These are phyloP conservation scores for Phymatotrichopsis omnivora DNA, from an alignment of 2,329 filamentous ascomycete species.

Conservation along the genomic window DNA sequence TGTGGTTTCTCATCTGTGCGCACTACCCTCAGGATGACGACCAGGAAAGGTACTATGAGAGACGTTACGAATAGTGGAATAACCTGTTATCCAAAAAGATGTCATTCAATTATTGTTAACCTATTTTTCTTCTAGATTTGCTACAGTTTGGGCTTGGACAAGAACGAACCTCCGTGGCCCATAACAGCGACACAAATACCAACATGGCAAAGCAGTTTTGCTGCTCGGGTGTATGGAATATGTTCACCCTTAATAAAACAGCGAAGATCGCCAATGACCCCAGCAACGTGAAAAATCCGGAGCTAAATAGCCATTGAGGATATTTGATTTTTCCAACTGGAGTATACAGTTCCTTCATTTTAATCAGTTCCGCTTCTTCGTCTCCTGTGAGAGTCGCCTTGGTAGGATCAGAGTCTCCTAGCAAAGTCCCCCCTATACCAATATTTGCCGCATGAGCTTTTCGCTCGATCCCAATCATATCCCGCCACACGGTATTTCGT, in stretches of 20 bases:
- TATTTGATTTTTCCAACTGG: conserved; percentile 67
- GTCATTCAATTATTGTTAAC: conserved; percentile 24
- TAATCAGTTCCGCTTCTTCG: conserved; percentile 51
- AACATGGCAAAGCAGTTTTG: conserved; percentile 93
- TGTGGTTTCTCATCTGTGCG: conserved; percentile 59
- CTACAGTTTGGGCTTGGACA: not conserved
- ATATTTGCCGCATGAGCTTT: conserved; percentile 90
- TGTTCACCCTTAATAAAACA: conserved; percentile 61
- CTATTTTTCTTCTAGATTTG: not conserved
- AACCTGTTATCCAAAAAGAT: conserved; percentile 58
- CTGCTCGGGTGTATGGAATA: conserved; percentile 79
- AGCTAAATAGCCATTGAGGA: conserved; percentile 74
- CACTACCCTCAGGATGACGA: conserved; percentile 75
- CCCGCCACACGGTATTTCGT: conserved; percentile 94
- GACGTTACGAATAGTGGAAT: conserved; percentile 97
- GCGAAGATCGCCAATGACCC: conserved; percentile 63
- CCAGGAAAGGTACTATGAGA: conserved; percentile 83
- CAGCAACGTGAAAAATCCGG: conserved; percentile 68
- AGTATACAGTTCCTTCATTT: conserved; percentile 61
- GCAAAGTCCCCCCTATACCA: conserved; percentile 63
- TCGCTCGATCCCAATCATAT: conserved; percentile 96
- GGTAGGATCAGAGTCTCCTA: conserved; percentile 60
- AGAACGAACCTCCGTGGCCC: conserved; percentile 76
- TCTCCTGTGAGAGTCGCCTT: conserved; percentile 75
- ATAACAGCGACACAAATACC: conserved; percentile 83